A percentile compares a stretch with the other conserved stretches of the same genome.
phyloP scores from a whole-genome alignment of 495 filamentous ascomycete genomes.

The Hypoxylon fuscum region DNA sequence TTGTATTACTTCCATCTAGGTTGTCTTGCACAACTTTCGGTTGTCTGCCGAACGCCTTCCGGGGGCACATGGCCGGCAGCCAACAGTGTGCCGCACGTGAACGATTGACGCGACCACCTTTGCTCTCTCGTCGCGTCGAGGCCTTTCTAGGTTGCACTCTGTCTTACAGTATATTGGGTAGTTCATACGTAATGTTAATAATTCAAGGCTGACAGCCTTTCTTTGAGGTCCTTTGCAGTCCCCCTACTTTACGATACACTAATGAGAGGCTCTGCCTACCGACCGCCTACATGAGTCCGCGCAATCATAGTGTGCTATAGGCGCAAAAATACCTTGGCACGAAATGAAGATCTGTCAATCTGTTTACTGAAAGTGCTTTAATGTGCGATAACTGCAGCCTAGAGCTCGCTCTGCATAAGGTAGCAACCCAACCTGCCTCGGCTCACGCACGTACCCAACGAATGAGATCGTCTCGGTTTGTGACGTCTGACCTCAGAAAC shows the following conservation, averaged over 20 bases:
- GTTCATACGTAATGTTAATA: conserved; percentile 23
- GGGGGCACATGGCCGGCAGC: conserved; percentile 1
- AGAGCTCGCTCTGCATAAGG: too few species aligned
- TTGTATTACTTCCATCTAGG: not conserved
- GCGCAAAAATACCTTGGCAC: not conserved
- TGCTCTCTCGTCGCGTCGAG: too few species aligned
- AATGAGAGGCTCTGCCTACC: not conserved
- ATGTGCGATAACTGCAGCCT: conserved; percentile 19
- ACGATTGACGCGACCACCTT: conserved; percentile 16
- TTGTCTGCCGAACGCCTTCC: conserved; percentile 15
- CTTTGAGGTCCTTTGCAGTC: too few species aligned
- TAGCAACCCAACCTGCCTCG: conserved; percentile 1
- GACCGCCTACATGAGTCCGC: not conserved
- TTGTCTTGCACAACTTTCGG: conserved; percentile 6
- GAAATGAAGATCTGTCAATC: conserved; percentile 22
- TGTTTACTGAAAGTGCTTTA: conserved; percentile 5
- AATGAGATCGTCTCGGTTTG: too few species aligned
- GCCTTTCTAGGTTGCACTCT: conserved; percentile 13
- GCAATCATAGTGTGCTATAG: not conserved
- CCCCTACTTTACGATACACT: too few species aligned
- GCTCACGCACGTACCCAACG: conserved; percentile 1
- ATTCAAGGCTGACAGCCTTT: too few species aligned
- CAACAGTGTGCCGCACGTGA: conserved; percentile 23
- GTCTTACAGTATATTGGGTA: conserved; percentile 25
- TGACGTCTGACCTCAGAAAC: too few species aligned